Percentiles rank a stretch among this genome's conserved stretches.
phyloP scores from a whole-genome alignment of 495 filamentous ascomycete species.

The Xylaria grammica region DNA sequence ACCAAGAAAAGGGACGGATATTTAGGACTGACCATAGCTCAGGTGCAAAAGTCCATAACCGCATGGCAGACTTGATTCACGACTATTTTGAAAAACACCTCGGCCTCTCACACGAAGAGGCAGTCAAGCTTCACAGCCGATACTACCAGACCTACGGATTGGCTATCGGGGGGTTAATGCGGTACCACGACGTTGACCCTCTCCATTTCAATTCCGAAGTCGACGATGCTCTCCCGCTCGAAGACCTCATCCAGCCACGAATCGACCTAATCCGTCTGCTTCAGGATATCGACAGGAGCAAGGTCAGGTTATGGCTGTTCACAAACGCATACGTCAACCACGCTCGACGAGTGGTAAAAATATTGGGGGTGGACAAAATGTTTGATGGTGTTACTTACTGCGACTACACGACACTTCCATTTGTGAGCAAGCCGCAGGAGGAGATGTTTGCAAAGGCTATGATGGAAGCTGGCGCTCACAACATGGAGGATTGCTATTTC shows the following conservation, averaged over 20 bases:
- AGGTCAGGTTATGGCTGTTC: conserved; percentile 87
- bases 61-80: conserved; percentile 67
- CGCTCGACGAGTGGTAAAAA: conserved; percentile 75
- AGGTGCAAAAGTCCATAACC: conserved; percentile 63
- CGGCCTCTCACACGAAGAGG: conserved; percentile 64
- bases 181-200: conserved; percentile 80
- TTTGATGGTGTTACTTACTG: conserved; percentile 92
- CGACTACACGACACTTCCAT: conserved; percentile 68
- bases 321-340: conserved; percentile 94
- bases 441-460: conserved; percentile 82
- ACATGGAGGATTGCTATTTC: conserved; percentile 71
- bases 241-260: conserved; percentile 46
- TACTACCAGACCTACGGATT: conserved; percentile 86
- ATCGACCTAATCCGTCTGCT: conserved; percentile 67
- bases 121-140: conserved; percentile 69
- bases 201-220: conserved; percentile 80
- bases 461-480: conserved; percentile 62
- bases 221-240: conserved; percentile 78
- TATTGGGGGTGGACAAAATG: conserved; percentile 78
- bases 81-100: conserved; percentile 73
- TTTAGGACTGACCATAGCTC: conserved; percentile 13
- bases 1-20: background rate
- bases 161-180: conserved; percentile 78
- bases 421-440: conserved; percentile 81
- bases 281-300: conserved; percentile 71